Percentiles rank a stretch among this genome's conserved stretches.
These are phyloP conservation scores for Fusarium duplospermum DNA, from an alignment of 2,329 filamentous ascomycete genomes.

Conservation along the genomic window DNA sequence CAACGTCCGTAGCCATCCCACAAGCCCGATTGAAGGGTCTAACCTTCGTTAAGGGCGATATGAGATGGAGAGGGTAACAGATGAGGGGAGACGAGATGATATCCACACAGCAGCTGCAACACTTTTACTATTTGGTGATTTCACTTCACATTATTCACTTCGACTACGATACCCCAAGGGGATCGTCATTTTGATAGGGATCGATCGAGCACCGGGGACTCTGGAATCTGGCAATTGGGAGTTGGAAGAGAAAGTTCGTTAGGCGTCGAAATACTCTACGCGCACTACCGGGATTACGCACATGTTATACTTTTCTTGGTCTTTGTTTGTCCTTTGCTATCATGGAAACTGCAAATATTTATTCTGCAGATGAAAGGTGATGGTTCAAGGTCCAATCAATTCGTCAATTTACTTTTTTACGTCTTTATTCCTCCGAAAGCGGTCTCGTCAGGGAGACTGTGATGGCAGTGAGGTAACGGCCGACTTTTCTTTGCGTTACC, in stretches of 20 bases:
- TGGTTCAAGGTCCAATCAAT: slow-evolving; percentile 9
- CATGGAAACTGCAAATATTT: slow-evolving; percentile 31
- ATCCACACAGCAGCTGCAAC: slow-evolving; percentile 34
- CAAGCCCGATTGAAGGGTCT: slow-evolving; percentile 65
- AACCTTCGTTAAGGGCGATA: slow-evolving; percentile 43
- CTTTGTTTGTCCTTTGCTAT: slow-evolving; percentile 27
- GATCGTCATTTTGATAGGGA: slow-evolving; percentile 35
- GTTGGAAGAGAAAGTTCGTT: slow-evolving; percentile 46
- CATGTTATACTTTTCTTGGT: slow-evolving; percentile 31
- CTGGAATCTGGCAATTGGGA: slow-evolving; percentile 45
- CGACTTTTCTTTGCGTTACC: neutral
- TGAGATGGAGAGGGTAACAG: neutral
- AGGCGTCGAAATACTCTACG: slow-evolving; percentile 42
- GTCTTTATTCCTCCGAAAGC: neutral
- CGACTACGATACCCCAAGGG: slow-evolving; percentile 29
- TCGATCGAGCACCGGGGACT: slow-evolving; percentile 33
- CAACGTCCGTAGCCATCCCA: slow-evolving; percentile 65
- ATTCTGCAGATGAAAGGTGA: slow-evolving; percentile 10
- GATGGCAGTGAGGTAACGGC: neutral
- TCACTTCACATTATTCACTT: slow-evolving; percentile 38
- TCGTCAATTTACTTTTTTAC: neutral
- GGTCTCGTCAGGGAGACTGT: neutral
- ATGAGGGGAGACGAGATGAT: slow-evolving; percentile 22
- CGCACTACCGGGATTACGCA: slow-evolving; percentile 34
- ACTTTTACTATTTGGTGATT: slow-evolving; percentile 33